Base-by-base conservation (phyloP, 176 grass and related monocot genomes). In the Olyra latifolia region DNA sequence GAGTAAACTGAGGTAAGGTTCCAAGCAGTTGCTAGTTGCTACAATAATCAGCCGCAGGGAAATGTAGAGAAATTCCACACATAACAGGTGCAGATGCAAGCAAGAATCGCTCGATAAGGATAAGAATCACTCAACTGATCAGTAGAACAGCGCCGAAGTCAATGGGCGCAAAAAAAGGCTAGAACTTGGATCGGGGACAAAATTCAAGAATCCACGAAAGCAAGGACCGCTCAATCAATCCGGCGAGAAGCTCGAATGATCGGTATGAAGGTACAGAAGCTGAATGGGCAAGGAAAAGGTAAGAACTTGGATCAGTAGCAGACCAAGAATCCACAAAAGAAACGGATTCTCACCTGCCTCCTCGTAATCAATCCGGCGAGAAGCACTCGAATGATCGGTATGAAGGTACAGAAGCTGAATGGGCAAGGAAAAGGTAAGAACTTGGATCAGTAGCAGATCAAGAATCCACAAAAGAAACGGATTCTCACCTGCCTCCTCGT, bases 401-500 rank as follows among this genome's bases (percentile, higher is more conserved):
- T 32, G 35, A 72, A 58, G 13, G 50, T 4, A 15, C 50, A 20
- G 5, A 8, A 69, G 46, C 10, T 27, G 39, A 73, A 75, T 2
- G 16, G 80, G 14, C 11, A 52, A 68, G 39, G 19, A 28, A 68
- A 75, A 76, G 35, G 47, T 28, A 32, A 54, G 62, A 87, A 43
- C 45, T 17, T 61, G 44, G 61, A 69, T 74, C 49, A 45, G 50
- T 15, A 29, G 38, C 29, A 67, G 24, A 84, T 56, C 82, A 70
- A 41, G 69, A 61, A 83, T 75, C 83, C 13, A 30, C 13, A 27
- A 38, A 68, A 42, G 60, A 83, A 29, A 35, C 69, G 67, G 63
- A 41, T 71, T 32, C 40, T 69, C 79, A 82, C 81, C 76, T 72
- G 73, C n/a, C 80, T 47, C 66, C 20, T 59, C 76, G 72, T 84